Evolutionary conservation across 164 flowering plant genomes (phyloP).

Genomic region (Stephania japonica): DNA sequence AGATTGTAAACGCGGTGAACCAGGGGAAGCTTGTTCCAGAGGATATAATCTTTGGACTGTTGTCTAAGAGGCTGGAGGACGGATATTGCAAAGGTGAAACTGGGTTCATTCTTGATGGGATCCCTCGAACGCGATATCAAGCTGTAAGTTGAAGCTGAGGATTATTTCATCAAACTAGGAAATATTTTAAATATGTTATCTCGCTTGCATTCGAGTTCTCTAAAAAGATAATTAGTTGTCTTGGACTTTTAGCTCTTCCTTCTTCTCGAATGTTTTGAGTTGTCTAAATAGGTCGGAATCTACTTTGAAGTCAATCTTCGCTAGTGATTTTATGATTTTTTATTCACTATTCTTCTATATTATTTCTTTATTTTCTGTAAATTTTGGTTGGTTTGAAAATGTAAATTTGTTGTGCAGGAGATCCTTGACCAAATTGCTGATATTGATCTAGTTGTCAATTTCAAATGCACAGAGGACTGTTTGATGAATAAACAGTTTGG

Average conservation of each 20-base stretch:
- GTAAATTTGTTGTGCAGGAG: slow-evolving; percentile 31
- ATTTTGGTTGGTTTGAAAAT: neutral
- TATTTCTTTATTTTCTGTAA: neutral
- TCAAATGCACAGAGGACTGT: slow-evolving; percentile 41
- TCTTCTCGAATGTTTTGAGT: no score
- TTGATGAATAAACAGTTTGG: slow-evolving; percentile 27
- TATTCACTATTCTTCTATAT: no score
- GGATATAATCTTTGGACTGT: slow-evolving; percentile 66
- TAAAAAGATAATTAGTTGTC: neutral
- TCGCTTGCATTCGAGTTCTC: neutral
- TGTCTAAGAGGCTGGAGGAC: slow-evolving; percentile 86
- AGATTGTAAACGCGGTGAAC: slow-evolving; percentile 83
- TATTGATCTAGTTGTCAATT: slow-evolving; percentile 55
- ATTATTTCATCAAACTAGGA: neutral
- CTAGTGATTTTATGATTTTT: no score
- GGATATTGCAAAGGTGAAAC: slow-evolving; percentile 73
- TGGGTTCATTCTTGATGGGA: slow-evolving; percentile 93
- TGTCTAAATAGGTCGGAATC: no score
- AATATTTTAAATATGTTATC: no score
- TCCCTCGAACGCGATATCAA: slow-evolving; percentile 68
- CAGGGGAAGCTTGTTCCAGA: slow-evolving; percentile 82
- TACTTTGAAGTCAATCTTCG: no score
- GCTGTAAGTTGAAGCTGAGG: slow-evolving; percentile 53
- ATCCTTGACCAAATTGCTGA: slow-evolving; percentile 56
- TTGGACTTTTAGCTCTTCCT: neutral